Percentiles rank a stretch among this genome's conserved stretches.
These are phyloP conservation scores for Parsonsia alboflavescens DNA, from an alignment of 257 asterid species.

Conservation along the genomic window DNA sequence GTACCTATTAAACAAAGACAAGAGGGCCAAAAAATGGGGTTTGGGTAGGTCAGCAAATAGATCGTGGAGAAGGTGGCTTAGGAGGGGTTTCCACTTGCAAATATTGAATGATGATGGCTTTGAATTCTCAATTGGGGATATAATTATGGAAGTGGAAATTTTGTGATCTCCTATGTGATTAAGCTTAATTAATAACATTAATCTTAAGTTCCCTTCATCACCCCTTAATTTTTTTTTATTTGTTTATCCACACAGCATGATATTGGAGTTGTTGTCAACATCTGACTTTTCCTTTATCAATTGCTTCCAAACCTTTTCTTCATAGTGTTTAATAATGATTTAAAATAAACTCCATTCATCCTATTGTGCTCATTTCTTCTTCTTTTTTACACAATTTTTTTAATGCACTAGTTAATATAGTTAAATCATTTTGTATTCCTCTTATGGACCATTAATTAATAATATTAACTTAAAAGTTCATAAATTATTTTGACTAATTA, in stretches of 20 bases:
- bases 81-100: slow-evolving; percentile 38
- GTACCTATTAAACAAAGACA: slow-evolving; percentile 21
- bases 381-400: no score
- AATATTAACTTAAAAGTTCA: no score
- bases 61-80: slow-evolving; percentile 52
- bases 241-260: slow-evolving; percentile 3
- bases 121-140: slow-evolving; percentile 25
- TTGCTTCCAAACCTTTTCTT: no score
- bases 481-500: no score
- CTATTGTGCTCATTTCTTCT: no score
- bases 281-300: slow-evolving; percentile 3
- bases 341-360: no score
- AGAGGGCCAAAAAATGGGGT: slow-evolving; percentile 20
- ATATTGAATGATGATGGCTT: slow-evolving; percentile 31
- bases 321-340: no score
- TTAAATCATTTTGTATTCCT: no score
- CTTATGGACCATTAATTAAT: no score
- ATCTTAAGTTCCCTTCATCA: slow-evolving; percentile 20
- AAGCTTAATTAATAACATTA: background rate
- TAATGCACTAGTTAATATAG: no score
- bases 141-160: slow-evolving; percentile 39
- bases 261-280: slow-evolving; percentile 9
- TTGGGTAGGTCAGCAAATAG: slow-evolving; percentile 29
- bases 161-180: slow-evolving; percentile 7
- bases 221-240: slow-evolving; percentile 6